Evolutionary conservation across 2,329 filamentous ascomycete species (phyloP).

Genomic region (Colletotrichum sidae): DNA sequence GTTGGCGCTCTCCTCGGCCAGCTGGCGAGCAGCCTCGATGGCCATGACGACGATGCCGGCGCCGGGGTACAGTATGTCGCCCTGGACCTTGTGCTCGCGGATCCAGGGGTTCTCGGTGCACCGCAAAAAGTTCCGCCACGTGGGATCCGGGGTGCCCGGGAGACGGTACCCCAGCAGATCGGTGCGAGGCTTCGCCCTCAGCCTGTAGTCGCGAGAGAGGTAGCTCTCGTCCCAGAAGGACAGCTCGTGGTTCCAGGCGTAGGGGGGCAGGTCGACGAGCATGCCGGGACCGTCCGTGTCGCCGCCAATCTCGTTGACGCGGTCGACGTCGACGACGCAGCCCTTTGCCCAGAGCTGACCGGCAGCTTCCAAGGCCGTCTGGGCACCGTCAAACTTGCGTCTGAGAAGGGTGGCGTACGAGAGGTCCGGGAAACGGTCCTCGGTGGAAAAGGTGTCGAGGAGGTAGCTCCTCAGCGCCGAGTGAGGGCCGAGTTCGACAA

Average conservation of each 20-base stretch:
- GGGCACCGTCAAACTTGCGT: slow-evolving; percentile 46
- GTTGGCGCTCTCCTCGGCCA: slow-evolving; percentile 18
- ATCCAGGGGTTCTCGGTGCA: slow-evolving; percentile 56
- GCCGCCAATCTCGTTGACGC: slow-evolving; percentile 25
- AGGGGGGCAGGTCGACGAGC: slow-evolving; percentile 38
- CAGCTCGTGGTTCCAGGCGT: slow-evolving; percentile 39
- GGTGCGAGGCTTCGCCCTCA: slow-evolving; percentile 26
- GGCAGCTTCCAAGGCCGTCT: slow-evolving; percentile 45
- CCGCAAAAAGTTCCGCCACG: slow-evolving; percentile 36
- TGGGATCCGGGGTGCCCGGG: slow-evolving; percentile 18
- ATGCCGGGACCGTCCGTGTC: slow-evolving; percentile 4
- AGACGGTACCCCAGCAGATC: slow-evolving; percentile 35
- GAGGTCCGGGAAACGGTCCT: slow-evolving; percentile 28
- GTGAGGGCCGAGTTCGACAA: slow-evolving; percentile 35
- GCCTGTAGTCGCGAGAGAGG: slow-evolving; percentile 35
- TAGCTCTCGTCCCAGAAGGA: slow-evolving; percentile 34
- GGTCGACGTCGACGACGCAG: slow-evolving; percentile 40
- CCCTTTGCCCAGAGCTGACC: slow-evolving; percentile 53
- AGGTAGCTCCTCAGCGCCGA: slow-evolving; percentile 54
- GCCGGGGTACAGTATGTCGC: slow-evolving; percentile 54
- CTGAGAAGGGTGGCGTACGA: slow-evolving; percentile 26
- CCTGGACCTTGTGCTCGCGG: slow-evolving; percentile 59
- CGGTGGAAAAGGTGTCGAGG: slow-evolving; percentile 60
- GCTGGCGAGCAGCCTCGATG: slow-evolving; percentile 38
- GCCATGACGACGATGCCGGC: slow-evolving; percentile 48